These are phyloP conservation scores for Pythium folliculosum DNA, from an alignment of 352 stramenopile species.

Conservation along the genomic window DNA sequence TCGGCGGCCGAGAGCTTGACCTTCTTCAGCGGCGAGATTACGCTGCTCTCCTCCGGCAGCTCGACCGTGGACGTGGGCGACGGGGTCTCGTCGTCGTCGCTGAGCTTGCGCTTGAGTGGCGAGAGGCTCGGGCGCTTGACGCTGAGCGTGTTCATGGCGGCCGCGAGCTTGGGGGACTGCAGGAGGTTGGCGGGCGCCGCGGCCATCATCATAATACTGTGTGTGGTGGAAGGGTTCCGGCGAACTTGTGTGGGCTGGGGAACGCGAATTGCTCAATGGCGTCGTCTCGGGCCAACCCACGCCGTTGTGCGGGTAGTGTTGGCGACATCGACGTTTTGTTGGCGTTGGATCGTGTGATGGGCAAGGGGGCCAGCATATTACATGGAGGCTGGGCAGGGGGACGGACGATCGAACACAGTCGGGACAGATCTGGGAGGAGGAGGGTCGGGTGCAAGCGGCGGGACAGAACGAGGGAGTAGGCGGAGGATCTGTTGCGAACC, in stretches of 20 bases:
- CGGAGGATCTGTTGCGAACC: slow-evolving; percentile 19
- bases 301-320: not conserved
- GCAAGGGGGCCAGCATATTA: not conserved
- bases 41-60: slow-evolving; percentile 9
- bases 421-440: slow-evolving; percentile 15
- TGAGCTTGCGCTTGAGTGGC: slow-evolving; percentile 55
- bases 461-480: slow-evolving; percentile 5
- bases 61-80: slow-evolving; percentile 23
- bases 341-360: slow-evolving; percentile 24
- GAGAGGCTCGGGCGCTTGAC: slow-evolving; percentile 45
- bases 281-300: not conserved
- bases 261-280: slow-evolving; percentile 24
- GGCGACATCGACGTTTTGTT: slow-evolving; percentile 20
- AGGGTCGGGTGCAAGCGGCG: slow-evolving; percentile 9
- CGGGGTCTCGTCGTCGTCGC: slow-evolving; percentile 20
- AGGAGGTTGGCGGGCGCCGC: slow-evolving; percentile 21
- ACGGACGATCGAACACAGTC: slow-evolving; percentile 14
- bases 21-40: slow-evolving; percentile 25
- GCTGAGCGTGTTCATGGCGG: slow-evolving; percentile 30
- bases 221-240: no score
- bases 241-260: not conserved
- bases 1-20: slow-evolving; percentile 4
- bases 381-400: not conserved
- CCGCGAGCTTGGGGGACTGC: slow-evolving; percentile 29
- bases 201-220: slow-evolving; percentile 27